phyloP scores from a whole-genome alignment of 495 filamentous ascomycete genomes.

The Trichoderma asperelloides region DNA sequence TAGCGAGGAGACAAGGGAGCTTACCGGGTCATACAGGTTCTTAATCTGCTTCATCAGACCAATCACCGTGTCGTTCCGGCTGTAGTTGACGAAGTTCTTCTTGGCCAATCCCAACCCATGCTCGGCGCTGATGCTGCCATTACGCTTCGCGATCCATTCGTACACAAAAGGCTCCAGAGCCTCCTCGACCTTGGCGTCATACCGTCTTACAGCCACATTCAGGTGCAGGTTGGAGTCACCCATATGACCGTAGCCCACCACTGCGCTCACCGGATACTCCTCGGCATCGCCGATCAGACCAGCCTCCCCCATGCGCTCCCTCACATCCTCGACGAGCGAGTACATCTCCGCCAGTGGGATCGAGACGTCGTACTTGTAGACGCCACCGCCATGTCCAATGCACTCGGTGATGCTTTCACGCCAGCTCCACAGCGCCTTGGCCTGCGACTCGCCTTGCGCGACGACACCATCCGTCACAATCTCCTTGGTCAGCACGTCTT shows the following conservation, averaged over 20 bases:
- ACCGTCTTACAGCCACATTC: constrained; percentile 72
- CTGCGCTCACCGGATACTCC: constrained; percentile 70
- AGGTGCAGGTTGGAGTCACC: constrained; percentile 92
- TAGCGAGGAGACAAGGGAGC: constrained; percentile 23
- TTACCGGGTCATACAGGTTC: constrained; percentile 80
- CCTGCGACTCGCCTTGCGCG: constrained; percentile 86
- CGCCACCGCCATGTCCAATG: constrained; percentile 82
- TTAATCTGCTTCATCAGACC: constrained; percentile 91
- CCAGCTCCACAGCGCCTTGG: constrained; percentile 79
- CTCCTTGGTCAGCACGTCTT: constrained; percentile 75
- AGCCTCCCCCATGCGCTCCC: constrained; percentile 55
- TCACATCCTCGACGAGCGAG: constrained; percentile 73
- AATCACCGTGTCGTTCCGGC: constrained; percentile 75
- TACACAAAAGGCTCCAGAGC: constrained; percentile 90
- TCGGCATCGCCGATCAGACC: constrained; percentile 74
- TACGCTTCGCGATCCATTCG: constrained; percentile 82
- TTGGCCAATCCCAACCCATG: constrained; percentile 92
- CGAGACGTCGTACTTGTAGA: constrained; percentile 97
- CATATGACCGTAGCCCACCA: constrained; percentile 97
- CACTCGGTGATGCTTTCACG: constrained; percentile 87
- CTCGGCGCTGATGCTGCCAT: constrained; percentile 91
- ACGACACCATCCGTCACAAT: constrained; percentile 82
- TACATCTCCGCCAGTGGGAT: constrained; percentile 88
- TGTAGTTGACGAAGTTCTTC: constrained; percentile 90
- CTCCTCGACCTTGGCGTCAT: constrained; percentile 83